Evolutionary conservation across 164 flowering plant genomes (phyloP).

Genomic region (Saururus chinensis): DNA sequence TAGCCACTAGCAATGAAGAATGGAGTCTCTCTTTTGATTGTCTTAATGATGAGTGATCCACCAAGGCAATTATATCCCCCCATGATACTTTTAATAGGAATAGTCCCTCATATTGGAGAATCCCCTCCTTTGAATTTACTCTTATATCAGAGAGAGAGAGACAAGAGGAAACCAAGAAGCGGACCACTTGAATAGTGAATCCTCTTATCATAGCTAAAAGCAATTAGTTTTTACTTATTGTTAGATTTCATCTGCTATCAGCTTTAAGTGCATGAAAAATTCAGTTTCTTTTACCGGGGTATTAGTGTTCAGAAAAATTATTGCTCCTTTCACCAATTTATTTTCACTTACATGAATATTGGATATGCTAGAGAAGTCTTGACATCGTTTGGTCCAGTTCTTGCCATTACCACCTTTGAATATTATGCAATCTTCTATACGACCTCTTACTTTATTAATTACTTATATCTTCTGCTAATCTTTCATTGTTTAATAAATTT

Average conservation of each 20-base stretch:
- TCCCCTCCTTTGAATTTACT: slow-evolving; percentile 2
- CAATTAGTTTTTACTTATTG: neutral
- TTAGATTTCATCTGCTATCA: neutral
- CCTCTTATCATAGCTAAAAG: neutral
- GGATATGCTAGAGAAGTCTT: neutral
- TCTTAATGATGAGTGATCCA: slow-evolving; percentile 41
- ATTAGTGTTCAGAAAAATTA: neutral
- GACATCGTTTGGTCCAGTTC: neutral
- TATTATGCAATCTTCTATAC: too few relatives aligned
- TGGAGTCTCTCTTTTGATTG: slow-evolving; percentile 24
- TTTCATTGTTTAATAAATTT: too few relatives aligned
- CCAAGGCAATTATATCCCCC: slow-evolving; percentile 2
- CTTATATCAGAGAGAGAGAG: neutral
- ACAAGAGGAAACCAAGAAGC: too few relatives aligned
- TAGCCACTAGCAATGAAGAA: neutral
- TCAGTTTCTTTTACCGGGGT: neutral
- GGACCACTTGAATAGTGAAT: neutral
- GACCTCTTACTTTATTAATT: too few relatives aligned
- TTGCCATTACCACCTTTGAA: neutral
- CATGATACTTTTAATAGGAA: neutral
- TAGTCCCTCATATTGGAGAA: neutral
- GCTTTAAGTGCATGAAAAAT: neutral
- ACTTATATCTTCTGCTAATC: too few relatives aligned
- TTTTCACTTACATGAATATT: neutral
- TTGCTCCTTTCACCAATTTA: neutral